Conservation (phyloP, 306 rosid species). For the Rosa multiflora region DNA sequence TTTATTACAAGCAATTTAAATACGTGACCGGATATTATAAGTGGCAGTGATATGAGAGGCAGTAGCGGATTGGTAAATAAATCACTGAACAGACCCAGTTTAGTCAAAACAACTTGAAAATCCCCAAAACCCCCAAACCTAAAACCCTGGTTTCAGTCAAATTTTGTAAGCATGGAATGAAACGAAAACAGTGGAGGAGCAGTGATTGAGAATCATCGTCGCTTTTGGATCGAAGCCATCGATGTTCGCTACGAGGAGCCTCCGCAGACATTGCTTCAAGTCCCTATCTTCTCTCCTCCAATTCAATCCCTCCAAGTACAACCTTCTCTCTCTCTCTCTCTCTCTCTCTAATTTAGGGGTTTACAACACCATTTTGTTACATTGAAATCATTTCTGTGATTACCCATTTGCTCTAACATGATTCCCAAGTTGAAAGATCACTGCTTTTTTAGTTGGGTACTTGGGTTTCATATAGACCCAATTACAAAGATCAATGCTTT, state of each 20-base stretch:
- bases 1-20: no score
- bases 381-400: not conserved
- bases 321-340: conserved; percentile 1
- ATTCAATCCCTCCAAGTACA: conserved; percentile 51
- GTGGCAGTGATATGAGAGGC: not conserved
- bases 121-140: conserved; percentile 27
- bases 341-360: not conserved
- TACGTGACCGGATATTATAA: no score
- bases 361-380: not conserved
- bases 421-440: not conserved
- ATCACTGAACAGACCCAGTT: not conserved
- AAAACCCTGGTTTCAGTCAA: conserved; percentile 37
- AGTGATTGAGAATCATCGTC: conserved; percentile 14
- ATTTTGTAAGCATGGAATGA: not conserved
- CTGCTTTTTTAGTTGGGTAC: not conserved
- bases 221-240: conserved; percentile 19
- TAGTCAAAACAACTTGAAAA: not conserved
- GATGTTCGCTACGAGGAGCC: conserved; percentile 61
- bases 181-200: not conserved
- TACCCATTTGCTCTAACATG: not conserved
- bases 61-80: not conserved
- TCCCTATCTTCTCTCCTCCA: conserved; percentile 52
- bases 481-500: no score
- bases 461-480: not conserved
- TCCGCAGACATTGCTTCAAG: conserved; percentile 54